Base-by-base conservation (phyloP, 2,329 filamentous ascomycete species). In the Ophiostoma triangulosporum region DNA sequence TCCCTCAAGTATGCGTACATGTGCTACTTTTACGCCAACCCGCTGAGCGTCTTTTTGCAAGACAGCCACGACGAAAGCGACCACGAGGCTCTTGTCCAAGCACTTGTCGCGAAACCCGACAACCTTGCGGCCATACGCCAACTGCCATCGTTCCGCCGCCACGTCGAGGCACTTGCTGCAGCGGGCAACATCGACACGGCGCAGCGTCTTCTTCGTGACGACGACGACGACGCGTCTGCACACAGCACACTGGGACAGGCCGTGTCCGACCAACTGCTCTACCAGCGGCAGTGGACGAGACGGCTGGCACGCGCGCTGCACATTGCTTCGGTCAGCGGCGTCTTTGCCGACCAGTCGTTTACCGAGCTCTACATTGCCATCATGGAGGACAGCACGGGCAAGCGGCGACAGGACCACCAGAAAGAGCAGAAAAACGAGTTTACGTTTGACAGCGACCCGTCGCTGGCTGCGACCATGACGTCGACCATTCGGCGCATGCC, bases 1-100 rank as follows among this genome's bases (percentile, higher is more conserved):
- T 81, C 83, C 11, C 62, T 89, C 2, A 85, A 86, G 77, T 93
- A 91, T 67, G 80, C 83, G 1, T 88, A 89, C 63, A 90, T 94
- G 86, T 87, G 83, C 54, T 85, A 89, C 64, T 91, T 87, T 62
- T 91, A 88, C 60, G 84, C 84, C 36, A 91, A 89, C 60, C 79
- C 84, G 1, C 70, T 89, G 3, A 87, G 81, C 57, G 65, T 88
- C 4, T 73, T 91, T 32, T 66, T 81, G 9, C 68, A 69, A 2
- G 57, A 57, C 4, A 24, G 60, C 56, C 35, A 48, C 7, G 52
- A 54, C n/a, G 48, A n/a, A 2, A 59, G 61, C 22, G 62, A 64
- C n/a, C 58, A 61, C 15, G 58, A 63, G 4, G 1, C 3, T 14
- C 53, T 3, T 15, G 4, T n/a, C 3, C 11, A 53, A 1, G 6